phyloP scores from a whole-genome alignment of 139 green algal genomes.

The Chlorella sorokiniana region DNA sequence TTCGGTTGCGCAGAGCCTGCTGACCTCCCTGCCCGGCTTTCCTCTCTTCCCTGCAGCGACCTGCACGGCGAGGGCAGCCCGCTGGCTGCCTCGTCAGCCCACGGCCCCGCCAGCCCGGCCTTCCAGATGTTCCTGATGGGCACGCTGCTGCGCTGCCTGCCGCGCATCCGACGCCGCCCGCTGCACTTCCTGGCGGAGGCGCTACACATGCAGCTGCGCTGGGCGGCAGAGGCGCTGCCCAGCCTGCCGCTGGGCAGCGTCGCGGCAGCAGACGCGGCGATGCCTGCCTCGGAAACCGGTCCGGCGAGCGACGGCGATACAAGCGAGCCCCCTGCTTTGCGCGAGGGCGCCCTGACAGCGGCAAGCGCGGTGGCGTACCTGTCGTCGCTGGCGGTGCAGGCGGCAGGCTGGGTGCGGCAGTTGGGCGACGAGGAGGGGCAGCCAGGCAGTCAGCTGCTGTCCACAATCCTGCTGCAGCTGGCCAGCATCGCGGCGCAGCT shows the following conservation, averaged over 20 bases:
- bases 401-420: neutral
- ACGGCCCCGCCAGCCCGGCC: neutral
- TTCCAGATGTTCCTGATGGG: slow-evolving; percentile 27
- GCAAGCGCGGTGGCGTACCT: neutral
- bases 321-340: too few relatives aligned
- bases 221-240: slow-evolving; percentile 17
- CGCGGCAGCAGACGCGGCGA: neutral
- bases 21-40: neutral
- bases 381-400: neutral
- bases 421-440: neutral
- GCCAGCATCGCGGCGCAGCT: slow-evolving; percentile 13
- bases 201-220: slow-evolving; percentile 31
- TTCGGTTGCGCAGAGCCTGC: neutral
- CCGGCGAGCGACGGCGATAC: too few relatives aligned
- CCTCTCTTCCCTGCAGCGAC: neutral
- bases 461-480: neutral
- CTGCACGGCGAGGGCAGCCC: neutral
- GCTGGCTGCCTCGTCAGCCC: too few relatives aligned
- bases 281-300: too few relatives aligned
- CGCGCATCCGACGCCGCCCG: slow-evolving; percentile 22
- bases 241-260: neutral
- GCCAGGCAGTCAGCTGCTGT: neutral
- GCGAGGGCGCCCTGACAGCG: neutral
- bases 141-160: slow-evolving; percentile 21
- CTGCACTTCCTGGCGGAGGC: slow-evolving; percentile 16